Percentiles rank a stretch among this genome's conserved stretches.
Conservation (phyloP, 495 filamentous ascomycete species). For the Penicillium simplicissimum region DNA sequence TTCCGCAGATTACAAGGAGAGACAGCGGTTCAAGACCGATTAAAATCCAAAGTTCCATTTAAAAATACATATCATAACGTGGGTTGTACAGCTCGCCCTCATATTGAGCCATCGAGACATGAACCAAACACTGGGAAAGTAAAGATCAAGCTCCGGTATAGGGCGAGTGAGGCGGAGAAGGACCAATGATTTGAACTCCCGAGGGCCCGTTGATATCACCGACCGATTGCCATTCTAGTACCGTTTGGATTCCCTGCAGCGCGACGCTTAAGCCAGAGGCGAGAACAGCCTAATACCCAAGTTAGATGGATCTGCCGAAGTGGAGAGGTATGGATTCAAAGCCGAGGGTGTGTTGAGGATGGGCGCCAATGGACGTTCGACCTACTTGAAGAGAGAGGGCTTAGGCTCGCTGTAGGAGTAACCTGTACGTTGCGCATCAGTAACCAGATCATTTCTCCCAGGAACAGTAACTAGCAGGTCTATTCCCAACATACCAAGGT, state of each 20-base stretch:
- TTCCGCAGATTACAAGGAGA: neutral
- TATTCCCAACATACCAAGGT: slow-evolving; percentile 71
- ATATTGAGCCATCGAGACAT: neutral
- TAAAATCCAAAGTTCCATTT: slow-evolving; percentile 15
- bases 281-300: slow-evolving; percentile 61
- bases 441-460: neutral
- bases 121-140: neutral
- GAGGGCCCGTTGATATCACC: neutral
- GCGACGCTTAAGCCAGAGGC: slow-evolving; percentile 55
- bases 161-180: neutral
- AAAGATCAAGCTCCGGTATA: neutral
- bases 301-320: neutral
- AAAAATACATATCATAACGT: slow-evolving; percentile 18
- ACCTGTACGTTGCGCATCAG: slow-evolving; percentile 51
- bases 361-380: neutral
- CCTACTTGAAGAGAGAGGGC: slow-evolving; percentile 87
- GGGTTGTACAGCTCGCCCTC: slow-evolving; percentile 5
- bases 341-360: no score
- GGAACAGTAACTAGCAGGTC: neutral
- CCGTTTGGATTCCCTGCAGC: slow-evolving; percentile 7
- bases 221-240: neutral
- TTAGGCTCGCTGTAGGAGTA: slow-evolving; percentile 92
- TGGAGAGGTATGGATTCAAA: no score
- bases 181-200: neutral
- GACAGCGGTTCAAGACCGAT: neutral